These are phyloP conservation scores for Sindora glabra DNA, from an alignment of 306 rosid species.

Conservation along the genomic window DNA sequence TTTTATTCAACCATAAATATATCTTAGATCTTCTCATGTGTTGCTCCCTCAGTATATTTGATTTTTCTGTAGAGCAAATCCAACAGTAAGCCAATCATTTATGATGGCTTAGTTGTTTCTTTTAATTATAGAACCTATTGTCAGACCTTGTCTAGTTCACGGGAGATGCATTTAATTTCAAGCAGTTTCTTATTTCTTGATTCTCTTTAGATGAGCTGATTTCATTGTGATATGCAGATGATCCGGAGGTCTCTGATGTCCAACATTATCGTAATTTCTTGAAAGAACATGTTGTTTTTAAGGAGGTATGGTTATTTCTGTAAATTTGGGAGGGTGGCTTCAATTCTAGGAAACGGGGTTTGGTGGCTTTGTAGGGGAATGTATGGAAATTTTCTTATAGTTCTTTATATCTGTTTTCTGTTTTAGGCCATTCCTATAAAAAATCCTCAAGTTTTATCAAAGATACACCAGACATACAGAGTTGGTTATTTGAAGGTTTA, in stretches of 20 bases:
- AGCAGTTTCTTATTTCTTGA: too few relatives aligned
- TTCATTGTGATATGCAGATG: constrained; percentile 55
- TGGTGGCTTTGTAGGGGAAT: constrained; percentile 3
- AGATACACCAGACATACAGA: constrained; percentile 98
- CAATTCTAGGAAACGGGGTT: too few relatives aligned
- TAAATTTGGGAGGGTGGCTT: background rate
- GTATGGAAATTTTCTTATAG: background rate
- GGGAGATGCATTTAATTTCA: too few relatives aligned
- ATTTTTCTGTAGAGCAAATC: background rate
- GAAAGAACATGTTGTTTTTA: constrained; percentile 82
- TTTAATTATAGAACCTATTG: too few relatives aligned
- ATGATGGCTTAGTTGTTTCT: too few relatives aligned
- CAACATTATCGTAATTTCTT: constrained; percentile 80
- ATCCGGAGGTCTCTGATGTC: constrained; percentile 58
- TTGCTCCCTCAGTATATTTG: too few relatives aligned
- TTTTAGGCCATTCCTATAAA: constrained; percentile 88
- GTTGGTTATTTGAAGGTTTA: constrained; percentile 95
- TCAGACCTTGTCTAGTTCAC: too few relatives aligned
- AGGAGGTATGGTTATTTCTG: constrained; percentile 54
- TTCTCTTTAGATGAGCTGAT: too few relatives aligned
- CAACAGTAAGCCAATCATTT: too few relatives aligned
- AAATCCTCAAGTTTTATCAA: constrained; percentile 65
- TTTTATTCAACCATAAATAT: too few relatives aligned
- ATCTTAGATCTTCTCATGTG: too few relatives aligned
- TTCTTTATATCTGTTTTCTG: constrained; percentile 7